phyloP scores from a whole-genome alignment of 148 eudicot species.

The Chenopodium berlandieri region DNA sequence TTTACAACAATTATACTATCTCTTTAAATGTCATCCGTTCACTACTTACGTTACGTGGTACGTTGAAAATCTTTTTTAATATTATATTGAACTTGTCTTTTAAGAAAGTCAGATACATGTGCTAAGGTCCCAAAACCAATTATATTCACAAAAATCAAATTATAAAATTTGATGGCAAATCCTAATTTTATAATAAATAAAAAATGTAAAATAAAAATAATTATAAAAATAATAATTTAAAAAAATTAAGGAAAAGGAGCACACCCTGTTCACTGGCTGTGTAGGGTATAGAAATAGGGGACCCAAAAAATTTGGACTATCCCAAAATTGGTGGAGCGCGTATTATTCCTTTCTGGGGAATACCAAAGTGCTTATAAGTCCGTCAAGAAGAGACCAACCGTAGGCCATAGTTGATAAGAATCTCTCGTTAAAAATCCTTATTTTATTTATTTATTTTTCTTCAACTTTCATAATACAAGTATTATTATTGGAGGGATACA shows the following conservation, averaged over 20 bases:
- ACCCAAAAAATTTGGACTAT: conserved; percentile 17
- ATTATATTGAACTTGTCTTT: not conserved
- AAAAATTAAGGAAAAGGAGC: not conserved
- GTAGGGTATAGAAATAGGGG: conserved; percentile 13
- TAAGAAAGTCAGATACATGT: not conserved
- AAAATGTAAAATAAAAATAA: too few relatives aligned
- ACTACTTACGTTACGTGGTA: too few relatives aligned
- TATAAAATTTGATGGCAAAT: not conserved
- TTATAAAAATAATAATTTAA: too few relatives aligned
- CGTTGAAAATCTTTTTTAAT: too few relatives aligned
- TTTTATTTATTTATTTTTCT: too few relatives aligned
- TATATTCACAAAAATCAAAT: conserved; percentile 2
- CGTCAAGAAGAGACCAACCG: conserved; percentile 16
- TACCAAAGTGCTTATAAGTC: conserved; percentile 11
- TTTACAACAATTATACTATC: not conserved
- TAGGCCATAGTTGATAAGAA: conserved; percentile 27
- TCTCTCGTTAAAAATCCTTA: conserved; percentile 9
- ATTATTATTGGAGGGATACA: not conserved
- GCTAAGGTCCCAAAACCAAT: not conserved
- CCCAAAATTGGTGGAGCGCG: conserved; percentile 31
- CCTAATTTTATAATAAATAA: too few relatives aligned
- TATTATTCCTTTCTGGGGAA: conserved; percentile 26
- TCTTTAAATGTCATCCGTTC: not conserved
- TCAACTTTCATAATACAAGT: too few relatives aligned
- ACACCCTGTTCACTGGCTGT: not conserved